A percentile compares a stretch with the other conserved stretches of the same genome.
Conservation (phyloP, 495 filamentous ascomycete species). For the Acidomyces sp. region DNA sequence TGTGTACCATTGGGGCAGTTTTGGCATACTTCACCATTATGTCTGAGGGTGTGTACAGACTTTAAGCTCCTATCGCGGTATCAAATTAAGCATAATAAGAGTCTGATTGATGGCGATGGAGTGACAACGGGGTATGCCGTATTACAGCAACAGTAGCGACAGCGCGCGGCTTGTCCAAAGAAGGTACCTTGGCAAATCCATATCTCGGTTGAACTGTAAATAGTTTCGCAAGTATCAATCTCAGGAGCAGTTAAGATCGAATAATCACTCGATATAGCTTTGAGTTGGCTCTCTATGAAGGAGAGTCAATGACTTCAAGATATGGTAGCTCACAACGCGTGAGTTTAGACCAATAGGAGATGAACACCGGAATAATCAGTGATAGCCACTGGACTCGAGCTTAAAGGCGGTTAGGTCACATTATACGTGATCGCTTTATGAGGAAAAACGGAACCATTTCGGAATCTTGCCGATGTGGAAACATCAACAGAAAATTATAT, state of each 20-base stretch:
- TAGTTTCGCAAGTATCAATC: slow-evolving; percentile 20
- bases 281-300: slow-evolving; percentile 1
- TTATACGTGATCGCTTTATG: slow-evolving; percentile 5
- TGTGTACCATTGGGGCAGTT: slow-evolving; percentile 16
- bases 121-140: slow-evolving; percentile 18
- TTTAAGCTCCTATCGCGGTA: slow-evolving; percentile 26
- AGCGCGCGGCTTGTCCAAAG: background rate
- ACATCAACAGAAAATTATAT: background rate
- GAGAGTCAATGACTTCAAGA: slow-evolving; percentile 10
- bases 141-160: slow-evolving; percentile 5
- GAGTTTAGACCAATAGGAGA: slow-evolving; percentile 22
- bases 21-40: slow-evolving; percentile 24
- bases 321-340: slow-evolving; percentile 27
- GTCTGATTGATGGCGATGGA: slow-evolving; percentile 21
- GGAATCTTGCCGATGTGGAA: background rate
- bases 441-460: background rate
- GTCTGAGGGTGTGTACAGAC: slow-evolving; percentile 20
- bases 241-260: slow-evolving; percentile 12
- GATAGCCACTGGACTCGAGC: slow-evolving; percentile 22
- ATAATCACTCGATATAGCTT: slow-evolving; percentile 12
- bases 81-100: slow-evolving; percentile 26
- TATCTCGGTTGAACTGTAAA: slow-evolving; percentile 20
- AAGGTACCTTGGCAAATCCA: slow-evolving; percentile 21
- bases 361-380: slow-evolving; percentile 26
- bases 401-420: slow-evolving; percentile 28